Conservation (phyloP, 31 red algal genomes). For the Odonthalia washingtoniensis region DNA sequence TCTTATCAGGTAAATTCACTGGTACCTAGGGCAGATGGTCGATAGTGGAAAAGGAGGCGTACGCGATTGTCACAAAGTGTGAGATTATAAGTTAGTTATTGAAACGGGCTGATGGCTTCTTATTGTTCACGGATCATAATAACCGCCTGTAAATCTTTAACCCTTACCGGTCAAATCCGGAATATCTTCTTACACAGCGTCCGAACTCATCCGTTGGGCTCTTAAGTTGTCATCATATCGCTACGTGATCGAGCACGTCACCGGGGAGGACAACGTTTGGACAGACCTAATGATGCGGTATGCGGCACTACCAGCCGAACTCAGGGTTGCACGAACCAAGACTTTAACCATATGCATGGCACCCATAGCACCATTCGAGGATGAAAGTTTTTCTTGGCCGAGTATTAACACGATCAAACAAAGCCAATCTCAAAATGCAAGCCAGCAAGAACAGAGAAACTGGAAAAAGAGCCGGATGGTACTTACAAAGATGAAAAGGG, state of each 20-base stretch:
- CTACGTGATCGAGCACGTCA: slow-evolving; percentile 28
- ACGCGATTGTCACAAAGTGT: slow-evolving; percentile 25
- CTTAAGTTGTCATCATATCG: slow-evolving; percentile 15
- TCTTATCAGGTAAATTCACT: slow-evolving; percentile 33
- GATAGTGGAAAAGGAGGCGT: too few relatives aligned
- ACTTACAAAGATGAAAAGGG: not conserved
- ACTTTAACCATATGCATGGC: too few relatives aligned
- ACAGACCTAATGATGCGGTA: too few relatives aligned
- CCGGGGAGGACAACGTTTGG: too few relatives aligned
- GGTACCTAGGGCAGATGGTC: slow-evolving; percentile 18
- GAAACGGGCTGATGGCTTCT: not conserved
- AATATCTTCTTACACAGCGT: slow-evolving; percentile 4
- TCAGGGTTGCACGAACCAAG: too few relatives aligned
- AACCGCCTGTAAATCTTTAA: slow-evolving; percentile 28
- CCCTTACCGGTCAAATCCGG: slow-evolving; percentile 3
- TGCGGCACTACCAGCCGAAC: too few relatives aligned
- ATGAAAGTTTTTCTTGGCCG: too few relatives aligned
- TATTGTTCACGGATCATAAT: too few relatives aligned
- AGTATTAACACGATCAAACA: not conserved
- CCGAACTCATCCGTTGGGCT: slow-evolving; percentile 36
- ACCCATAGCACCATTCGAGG: too few relatives aligned
- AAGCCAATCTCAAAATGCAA: not conserved
- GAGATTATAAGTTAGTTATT: slow-evolving; percentile 31
- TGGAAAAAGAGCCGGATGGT: not conserved
- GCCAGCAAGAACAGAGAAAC: not conserved